phyloP scores from a whole-genome alignment of 805 yeast genomes.

The Barnettozyma sucrosica region DNA sequence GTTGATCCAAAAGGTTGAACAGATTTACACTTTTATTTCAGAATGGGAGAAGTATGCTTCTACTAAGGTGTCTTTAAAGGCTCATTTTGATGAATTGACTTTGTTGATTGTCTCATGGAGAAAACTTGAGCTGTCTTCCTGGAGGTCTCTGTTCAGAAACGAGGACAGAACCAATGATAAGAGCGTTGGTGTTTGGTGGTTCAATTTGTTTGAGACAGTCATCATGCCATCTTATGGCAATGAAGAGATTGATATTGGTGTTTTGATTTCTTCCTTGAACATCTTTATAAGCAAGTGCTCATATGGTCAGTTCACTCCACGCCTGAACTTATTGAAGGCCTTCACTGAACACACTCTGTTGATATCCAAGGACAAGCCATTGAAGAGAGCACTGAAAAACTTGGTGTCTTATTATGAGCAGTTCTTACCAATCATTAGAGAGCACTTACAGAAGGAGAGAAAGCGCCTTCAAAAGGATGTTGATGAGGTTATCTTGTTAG shows the following conservation, averaged over 20 bases:
- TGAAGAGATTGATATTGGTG: constrained; percentile 30
- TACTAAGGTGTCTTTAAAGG: constrained; percentile 58
- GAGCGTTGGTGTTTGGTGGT: constrained; percentile 82
- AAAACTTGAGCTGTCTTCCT: constrained; percentile 74
- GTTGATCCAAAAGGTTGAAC: constrained; percentile 77
- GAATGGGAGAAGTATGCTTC: constrained; percentile 96
- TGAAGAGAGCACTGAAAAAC: constrained; percentile 45
- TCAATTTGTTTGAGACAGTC: constrained; percentile 78
- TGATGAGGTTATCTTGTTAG: constrained; percentile 76
- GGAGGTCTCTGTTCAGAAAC: constrained; percentile 68
- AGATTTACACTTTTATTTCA: constrained; percentile 68
- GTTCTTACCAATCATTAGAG: constrained; percentile 46
- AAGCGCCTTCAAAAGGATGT: constrained; percentile 69
- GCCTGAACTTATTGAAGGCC: constrained; percentile 58
- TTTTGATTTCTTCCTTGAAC: constrained; percentile 55
- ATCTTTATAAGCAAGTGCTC: constrained; percentile 71
- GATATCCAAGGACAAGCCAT: constrained; percentile 25
- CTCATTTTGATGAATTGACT: constrained; percentile 53
- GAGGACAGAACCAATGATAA: constrained; percentile 49
- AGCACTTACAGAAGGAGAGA: constrained; percentile 39
- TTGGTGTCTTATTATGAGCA: constrained; percentile 61
- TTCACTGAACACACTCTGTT: constrained; percentile 49
- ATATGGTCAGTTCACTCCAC: constrained; percentile 61
- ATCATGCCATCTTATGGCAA: constrained; percentile 40
- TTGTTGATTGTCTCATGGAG: constrained; percentile 84